Percentiles rank a stretch among this genome's conserved stretches.
These are phyloP conservation scores for Colletotrichum sp. DNA, from an alignment of 2,329 filamentous ascomycete species.

Conservation along the genomic window DNA sequence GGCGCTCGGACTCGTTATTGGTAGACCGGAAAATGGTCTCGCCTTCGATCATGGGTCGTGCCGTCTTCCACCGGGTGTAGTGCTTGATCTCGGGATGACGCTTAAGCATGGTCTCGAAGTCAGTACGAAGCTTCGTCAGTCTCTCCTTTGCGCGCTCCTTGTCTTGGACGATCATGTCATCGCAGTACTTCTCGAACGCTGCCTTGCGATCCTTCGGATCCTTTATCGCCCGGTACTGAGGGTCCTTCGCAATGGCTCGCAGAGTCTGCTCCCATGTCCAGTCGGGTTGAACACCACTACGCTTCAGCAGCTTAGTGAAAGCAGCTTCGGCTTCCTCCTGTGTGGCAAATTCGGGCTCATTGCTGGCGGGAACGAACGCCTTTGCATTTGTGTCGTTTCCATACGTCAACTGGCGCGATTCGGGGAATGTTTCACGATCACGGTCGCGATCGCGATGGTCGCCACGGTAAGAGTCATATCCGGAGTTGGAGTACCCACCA, in stretches of 20 bases:
- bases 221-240: conserved; percentile 91
- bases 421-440: conserved; percentile 46
- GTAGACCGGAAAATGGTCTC: conserved; percentile 96
- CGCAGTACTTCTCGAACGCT: conserved; percentile 93
- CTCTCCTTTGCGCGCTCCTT: conserved; percentile 94
- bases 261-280: conserved; percentile 94
- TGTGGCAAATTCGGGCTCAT: conserved; percentile 79
- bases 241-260: conserved; percentile 84
- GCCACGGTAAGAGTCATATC: conserved; percentile 43
- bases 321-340: conserved; percentile 90
- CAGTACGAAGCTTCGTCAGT: conserved; percentile 85
- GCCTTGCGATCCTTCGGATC: conserved; percentile 89
- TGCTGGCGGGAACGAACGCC: conserved; percentile 65
- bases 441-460: conserved; percentile 33
- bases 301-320: conserved; percentile 88
- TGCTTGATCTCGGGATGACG: conserved; percentile 97
- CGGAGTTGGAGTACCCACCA: conserved; percentile 39
- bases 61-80: conserved; percentile 97
- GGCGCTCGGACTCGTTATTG: conserved; percentile 84
- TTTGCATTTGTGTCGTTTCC: conserved; percentile 61
- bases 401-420: conserved; percentile 63
- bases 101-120: conserved; percentile 95
- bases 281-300: conserved; percentile 84
- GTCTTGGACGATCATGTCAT: conserved; percentile 88
- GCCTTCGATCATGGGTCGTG: conserved; percentile 89